A percentile compares a stretch with the other conserved stretches of the same genome.
phyloP scores from a whole-genome alignment of 2,329 filamentous ascomycete genomes.

The Nectriaceae sp. region DNA sequence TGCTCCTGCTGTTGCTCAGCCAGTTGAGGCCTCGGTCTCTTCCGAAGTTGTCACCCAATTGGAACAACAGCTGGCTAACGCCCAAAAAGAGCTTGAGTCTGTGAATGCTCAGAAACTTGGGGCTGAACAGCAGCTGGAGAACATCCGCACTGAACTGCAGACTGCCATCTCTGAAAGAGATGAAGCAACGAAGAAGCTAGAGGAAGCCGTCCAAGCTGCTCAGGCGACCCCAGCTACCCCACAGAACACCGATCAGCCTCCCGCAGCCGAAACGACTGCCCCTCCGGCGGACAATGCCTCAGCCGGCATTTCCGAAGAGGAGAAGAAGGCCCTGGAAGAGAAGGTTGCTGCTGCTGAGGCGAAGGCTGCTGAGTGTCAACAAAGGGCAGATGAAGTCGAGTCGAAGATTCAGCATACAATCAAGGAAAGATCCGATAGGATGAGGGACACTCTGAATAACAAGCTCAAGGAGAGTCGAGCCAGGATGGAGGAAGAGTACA shows the following conservation, averaged over 20 bases:
- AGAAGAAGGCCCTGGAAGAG: conserved; percentile 62
- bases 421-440: conserved; percentile 66
- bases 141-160: conserved; percentile 60
- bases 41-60: conserved; percentile 49
- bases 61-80: conserved; percentile 50
- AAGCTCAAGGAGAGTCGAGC: conserved; percentile 69
- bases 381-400: conserved; percentile 65
- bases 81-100: conserved; percentile 64
- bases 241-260: background rate
- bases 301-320: conserved; percentile 51
- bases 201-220: conserved; percentile 28
- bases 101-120: conserved; percentile 68
- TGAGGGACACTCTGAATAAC: conserved; percentile 68
- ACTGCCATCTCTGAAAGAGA: conserved; percentile 65
- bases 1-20: conserved; percentile 35
- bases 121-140: conserved; percentile 64
- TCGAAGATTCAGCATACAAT: conserved; percentile 60
- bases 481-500: conserved; percentile 53
- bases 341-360: conserved; percentile 62
- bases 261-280: conserved; percentile 16
- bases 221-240: background rate
- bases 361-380: conserved; percentile 64
- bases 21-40: conserved; percentile 41
- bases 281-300: conserved; percentile 16
- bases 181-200: conserved; percentile 48